phyloP scores from a whole-genome alignment of 2,329 filamentous ascomycete genomes.

The Neonectria hederae region DNA sequence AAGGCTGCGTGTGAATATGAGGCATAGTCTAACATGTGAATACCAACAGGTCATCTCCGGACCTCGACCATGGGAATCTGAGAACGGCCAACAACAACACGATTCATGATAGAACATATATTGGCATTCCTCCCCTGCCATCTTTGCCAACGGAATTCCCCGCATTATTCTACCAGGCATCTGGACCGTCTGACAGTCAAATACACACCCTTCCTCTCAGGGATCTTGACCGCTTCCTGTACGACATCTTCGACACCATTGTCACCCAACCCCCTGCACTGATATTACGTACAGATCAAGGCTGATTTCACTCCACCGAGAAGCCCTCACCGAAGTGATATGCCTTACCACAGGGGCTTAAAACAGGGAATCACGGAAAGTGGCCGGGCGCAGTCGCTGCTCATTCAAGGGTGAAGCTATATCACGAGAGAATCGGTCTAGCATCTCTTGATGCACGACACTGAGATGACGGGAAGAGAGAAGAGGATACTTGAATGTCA shows the following conservation, averaged over 20 bases:
- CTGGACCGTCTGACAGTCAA: neutral
- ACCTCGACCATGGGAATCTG: neutral
- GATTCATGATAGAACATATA: neutral
- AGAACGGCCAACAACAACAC: neutral
- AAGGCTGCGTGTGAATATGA: too few relatives aligned
- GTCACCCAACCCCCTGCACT: neutral
- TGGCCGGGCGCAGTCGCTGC: neutral
- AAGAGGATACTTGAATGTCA: neutral
- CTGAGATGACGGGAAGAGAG: neutral
- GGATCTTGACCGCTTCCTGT: neutral
- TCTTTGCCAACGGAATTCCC: neutral
- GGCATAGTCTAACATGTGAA: neutral
- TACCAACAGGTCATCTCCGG: neutral
- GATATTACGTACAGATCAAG: slow-evolving; percentile 16
- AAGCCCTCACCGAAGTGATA: neutral
- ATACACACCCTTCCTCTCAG: neutral
- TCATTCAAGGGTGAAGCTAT: slow-evolving; percentile 1
- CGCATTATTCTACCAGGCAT: neutral
- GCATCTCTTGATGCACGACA: slow-evolving; percentile 10
- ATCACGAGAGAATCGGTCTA: slow-evolving; percentile 18
- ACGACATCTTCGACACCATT: neutral
- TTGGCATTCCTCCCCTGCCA: neutral
- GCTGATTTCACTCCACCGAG: neutral
- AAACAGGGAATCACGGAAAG: slow-evolving; percentile 4
- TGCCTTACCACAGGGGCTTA: neutral